Evolutionary conservation across 768 basidiomycete genomes (phyloP).

Genomic region (Leucogyrophana mollusca): DNA sequence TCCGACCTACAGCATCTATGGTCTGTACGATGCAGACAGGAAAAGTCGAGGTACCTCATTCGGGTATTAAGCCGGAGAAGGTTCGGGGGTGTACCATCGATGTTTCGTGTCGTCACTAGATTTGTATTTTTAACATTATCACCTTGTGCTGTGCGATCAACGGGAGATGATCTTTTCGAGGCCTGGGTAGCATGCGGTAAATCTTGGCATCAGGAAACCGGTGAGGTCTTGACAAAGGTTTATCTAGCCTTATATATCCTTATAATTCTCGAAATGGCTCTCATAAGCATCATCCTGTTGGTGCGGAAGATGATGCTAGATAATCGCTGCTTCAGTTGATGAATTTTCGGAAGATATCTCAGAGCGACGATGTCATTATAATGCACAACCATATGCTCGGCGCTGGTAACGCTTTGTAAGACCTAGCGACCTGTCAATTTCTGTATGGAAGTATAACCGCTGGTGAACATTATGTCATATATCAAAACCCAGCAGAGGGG

Average conservation of each 20-base stretch:
- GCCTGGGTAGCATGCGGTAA: too few species aligned
- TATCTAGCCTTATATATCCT: neutral
- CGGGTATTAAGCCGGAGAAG: conserved; percentile 16
- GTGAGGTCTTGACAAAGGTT: neutral
- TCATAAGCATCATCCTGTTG: neutral
- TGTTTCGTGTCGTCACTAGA: conserved; percentile 6
- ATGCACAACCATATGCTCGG: too few species aligned
- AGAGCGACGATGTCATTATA: too few species aligned
- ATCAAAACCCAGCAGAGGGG: too few species aligned
- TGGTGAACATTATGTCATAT: too few species aligned
- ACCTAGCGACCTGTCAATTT: too few species aligned
- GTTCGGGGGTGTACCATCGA: neutral
- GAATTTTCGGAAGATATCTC: too few species aligned
- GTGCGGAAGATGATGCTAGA: conserved; percentile 16
- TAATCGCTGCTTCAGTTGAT: too few species aligned
- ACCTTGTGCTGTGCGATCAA: neutral
- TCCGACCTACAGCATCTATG: conserved; percentile 83
- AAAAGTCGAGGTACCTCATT: conserved; percentile 42
- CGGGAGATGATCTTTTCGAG: neutral
- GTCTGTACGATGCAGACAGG: conserved; percentile 63
- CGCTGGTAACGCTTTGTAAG: too few species aligned
- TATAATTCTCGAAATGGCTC: neutral
- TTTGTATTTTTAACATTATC: conserved; percentile 8
- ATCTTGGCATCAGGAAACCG: too few species aligned
- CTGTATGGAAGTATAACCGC: too few species aligned